Evolutionary conservation across 441 rosid genomes (phyloP).

Genomic region (Populus hybrid): DNA sequence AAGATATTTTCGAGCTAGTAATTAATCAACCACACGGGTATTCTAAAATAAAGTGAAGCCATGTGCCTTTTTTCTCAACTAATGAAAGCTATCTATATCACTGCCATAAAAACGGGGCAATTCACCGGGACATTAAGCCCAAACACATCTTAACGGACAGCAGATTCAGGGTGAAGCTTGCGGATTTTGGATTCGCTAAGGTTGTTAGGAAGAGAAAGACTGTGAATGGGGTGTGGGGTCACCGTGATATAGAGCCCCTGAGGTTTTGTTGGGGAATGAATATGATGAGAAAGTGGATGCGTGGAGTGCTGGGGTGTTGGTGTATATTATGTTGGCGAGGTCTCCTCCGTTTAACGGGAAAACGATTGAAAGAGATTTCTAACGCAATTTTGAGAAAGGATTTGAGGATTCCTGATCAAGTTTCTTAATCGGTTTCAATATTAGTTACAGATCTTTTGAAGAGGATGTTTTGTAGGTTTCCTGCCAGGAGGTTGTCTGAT

Average conservation of each 20-base stretch:
- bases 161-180: constrained; percentile 30
- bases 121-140: constrained; percentile 65
- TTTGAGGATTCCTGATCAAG: constrained; percentile 58
- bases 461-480: constrained; percentile 64
- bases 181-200: constrained; percentile 69
- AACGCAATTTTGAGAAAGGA: constrained; percentile 68
- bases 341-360: constrained; percentile 78
- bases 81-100: constrained; percentile 41
- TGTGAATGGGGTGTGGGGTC: constrained; percentile 78
- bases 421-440: constrained; percentile 46
- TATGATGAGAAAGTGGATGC: constrained; percentile 74
- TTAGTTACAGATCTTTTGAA: constrained; percentile 65
- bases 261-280: constrained; percentile 56
- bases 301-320: constrained; percentile 82
- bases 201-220: constrained; percentile 23
- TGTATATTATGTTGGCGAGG: constrained; percentile 80
- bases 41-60: constrained; percentile 35
- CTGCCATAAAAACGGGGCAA: constrained; percentile 55
- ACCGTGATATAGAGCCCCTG: constrained; percentile 92
- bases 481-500: constrained; percentile 67
- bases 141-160: constrained; percentile 50
- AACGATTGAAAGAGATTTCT: constrained; percentile 58
- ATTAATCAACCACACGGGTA: constrained; percentile 22
- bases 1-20: constrained; percentile 40
- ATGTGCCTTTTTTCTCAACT: constrained; percentile 38